Base-by-base conservation (phyloP, 2,329 filamentous ascomycete species). In the Dichotomopilus funicola region DNA sequence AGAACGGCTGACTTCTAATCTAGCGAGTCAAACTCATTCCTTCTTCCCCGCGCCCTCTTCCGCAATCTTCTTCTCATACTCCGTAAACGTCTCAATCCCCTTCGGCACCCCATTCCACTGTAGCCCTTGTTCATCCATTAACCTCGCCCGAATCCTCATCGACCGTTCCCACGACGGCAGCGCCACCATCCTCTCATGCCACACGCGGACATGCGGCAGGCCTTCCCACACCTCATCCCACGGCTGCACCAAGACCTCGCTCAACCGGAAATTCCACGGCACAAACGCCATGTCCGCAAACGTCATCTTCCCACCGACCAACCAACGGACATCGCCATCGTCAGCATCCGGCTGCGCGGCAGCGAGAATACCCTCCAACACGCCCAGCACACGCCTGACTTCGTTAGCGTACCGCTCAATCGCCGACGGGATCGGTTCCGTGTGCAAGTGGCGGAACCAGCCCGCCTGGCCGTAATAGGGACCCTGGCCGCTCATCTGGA, bases 401-500 rank as follows among this genome's bases (percentile, higher is more conserved):
- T 67, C 64, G 27, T 56, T 57, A 9, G 52, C 42, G 36, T 66
- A 67, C 13, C 64, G 59, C 51, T 61, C 61, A 1, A 63, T 19
- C 6, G 60, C 63, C 6, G 50, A 55, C 2, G 58, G 61, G 11
- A 66, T 6, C 49, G 61, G 58, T 51, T 65, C 62, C 0, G 49
- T 13, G 43, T 74, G 70, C 38, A 43, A 48, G 35, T 45, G 49
- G 8, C 40, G 50, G 58, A 66, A 66, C 61, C 61, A 66, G 7
- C 51, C 55, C 5, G 51, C 64, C 61, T 73, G 70, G 5, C 71
- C 70, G 53, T 62, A 77, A 63, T 75, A 77, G 1, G 73, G 74
- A 0, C 72, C 74, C 63, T 75, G 73, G 13, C 71, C 72, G 27
- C 63, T 66, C 43, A 67, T 67, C 66, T 75, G 75, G 65, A 74